Evolutionary conservation across 768 basidiomycete species (phyloP), one percentile per base, ranked within the genome.

Genomic region (Russula sp.): DNA sequence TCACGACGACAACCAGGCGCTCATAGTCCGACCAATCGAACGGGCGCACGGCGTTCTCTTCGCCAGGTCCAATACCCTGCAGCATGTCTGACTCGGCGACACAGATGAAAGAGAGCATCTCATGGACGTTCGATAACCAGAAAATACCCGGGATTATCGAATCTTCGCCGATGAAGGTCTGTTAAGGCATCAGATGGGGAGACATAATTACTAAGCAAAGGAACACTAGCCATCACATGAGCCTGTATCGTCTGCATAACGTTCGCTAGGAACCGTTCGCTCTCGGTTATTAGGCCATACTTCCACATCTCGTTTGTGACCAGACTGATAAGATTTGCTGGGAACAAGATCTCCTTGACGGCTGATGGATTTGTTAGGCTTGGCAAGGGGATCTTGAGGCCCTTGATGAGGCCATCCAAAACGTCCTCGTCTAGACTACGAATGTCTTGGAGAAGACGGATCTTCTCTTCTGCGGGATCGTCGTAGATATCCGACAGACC

Each of bases 281-380:
- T 96, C 75, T 99, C 97, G 16, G 86, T 81, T 67, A 98, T 98
- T 66, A 99, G 83, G 52, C 95, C 93, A 69, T 96, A 94, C 75
- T 97, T 98, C 97, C 97, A 98, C 97, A 99, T 99, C 75, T 98
- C 97, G 73, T 99, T 99, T n/a, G 94, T 96, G 66, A 97, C 87
- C 50, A 98, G 77, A 71, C 90, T 93, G 75, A 99, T 98, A 62
- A 99, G 83, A 73, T 98, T 98, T 29, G 97, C 95, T 11, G 97
- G 97, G 86, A 99, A 99, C 45, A 99, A 80, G 57, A 99, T 94
- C 73, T 99, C 97, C 75, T 98, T 98, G 64, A 93, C 86, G 20
- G 88, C 86, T n/a, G 94, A 90, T 1, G 94, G 90, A 69, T 90
- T 96, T 49, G 88, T 88, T 47, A 92, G 77, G 69, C 87, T 94